phyloP scores from a whole-genome alignment of 2,329 filamentous ascomycete species.

The Simplicillium sp. region DNA sequence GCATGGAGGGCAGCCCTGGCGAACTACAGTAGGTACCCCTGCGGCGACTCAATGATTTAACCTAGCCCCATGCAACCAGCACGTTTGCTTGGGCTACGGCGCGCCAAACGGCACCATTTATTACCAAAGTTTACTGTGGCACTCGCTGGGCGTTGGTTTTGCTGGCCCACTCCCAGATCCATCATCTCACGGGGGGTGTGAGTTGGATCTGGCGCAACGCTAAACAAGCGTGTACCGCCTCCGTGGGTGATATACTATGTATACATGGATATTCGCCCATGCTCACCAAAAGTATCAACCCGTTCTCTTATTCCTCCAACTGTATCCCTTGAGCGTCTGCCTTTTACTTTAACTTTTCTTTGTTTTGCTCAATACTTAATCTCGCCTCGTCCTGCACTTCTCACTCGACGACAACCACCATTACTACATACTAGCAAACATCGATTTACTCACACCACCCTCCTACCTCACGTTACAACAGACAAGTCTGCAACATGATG shows the following conservation, averaged over 20 bases:
- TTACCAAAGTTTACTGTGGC: constrained; percentile 5
- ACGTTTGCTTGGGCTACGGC: constrained; percentile 15
- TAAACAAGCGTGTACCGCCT: constrained; percentile 1
- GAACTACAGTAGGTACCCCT: neutral
- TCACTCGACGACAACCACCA: constrained; percentile 1
- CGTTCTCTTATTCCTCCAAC: neutral
- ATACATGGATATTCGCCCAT: too few relatives aligned
- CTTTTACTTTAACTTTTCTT: too few relatives aligned
- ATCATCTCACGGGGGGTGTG: constrained; percentile 14
- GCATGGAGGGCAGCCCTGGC: constrained; percentile 9
- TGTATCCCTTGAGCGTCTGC: too few relatives aligned
- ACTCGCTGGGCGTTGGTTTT: constrained; percentile 12
- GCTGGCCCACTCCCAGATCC: constrained; percentile 26
- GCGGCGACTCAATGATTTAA: constrained; percentile 7
- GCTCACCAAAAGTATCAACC: neutral
- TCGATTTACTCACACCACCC: neutral
- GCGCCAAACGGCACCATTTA: constrained; percentile 10
- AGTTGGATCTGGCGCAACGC: constrained; percentile 6
- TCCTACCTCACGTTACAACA: neutral
- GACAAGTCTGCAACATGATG: constrained; percentile 4
- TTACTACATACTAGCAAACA: neutral
- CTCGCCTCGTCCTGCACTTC: constrained; percentile 1
- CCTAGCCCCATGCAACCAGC: constrained; percentile 18
- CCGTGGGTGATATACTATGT: neutral
- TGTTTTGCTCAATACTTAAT: constrained; percentile 1